A percentile compares a stretch with the other conserved stretches of the same genome.
Conservation (phyloP, 495 filamentous ascomycete genomes). For the Viridothelium virens region DNA sequence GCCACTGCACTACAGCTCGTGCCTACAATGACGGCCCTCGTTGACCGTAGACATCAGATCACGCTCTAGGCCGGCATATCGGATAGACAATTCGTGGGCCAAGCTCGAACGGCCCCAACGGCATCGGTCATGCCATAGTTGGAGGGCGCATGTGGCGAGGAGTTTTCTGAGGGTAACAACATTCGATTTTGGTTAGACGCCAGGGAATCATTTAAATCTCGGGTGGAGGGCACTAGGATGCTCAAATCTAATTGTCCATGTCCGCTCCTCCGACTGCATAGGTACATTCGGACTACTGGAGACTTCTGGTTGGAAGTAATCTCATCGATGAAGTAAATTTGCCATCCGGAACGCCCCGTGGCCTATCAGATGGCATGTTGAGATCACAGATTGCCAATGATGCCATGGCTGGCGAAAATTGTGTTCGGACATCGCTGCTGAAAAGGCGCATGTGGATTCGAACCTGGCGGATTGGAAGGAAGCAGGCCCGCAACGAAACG, state of each 20-base stretch:
- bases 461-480: neutral
- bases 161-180: slow-evolving; percentile 10
- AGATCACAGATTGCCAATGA: neutral
- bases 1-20: neutral
- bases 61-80: neutral
- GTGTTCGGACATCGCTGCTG: neutral
- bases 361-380: neutral
- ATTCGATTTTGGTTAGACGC: neutral
- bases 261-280: neutral
- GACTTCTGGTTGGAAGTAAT: neutral
- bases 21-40: neutral
- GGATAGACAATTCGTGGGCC: neutral
- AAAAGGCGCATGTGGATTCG: neutral
- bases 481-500: neutral
- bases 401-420: neutral
- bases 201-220: neutral
- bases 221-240: neutral
- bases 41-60: neutral
- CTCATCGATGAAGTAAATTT: neutral
- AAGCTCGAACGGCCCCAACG: neutral
- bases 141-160: neutral
- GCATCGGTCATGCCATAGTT: neutral
- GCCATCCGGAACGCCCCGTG: neutral
- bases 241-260: neutral
- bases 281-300: slow-evolving; percentile 5